phyloP scores from a whole-genome alignment of 176 grass and related monocot genomes.

The Bonia amplexicaulis region DNA sequence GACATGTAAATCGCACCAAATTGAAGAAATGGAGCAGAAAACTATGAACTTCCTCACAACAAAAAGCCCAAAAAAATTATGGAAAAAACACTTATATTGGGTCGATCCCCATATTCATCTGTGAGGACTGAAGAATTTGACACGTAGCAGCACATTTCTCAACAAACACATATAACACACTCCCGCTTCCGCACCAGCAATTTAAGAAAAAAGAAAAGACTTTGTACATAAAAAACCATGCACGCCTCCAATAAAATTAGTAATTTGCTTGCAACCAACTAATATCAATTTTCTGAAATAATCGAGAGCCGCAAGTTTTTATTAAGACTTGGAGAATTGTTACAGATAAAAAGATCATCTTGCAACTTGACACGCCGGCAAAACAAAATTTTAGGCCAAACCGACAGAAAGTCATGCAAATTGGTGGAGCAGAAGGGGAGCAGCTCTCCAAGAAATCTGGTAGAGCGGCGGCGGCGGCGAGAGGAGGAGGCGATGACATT shows the following conservation, averaged over 20 bases:
- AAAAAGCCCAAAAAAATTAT: background rate
- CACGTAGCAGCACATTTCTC: background rate
- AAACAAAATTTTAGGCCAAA: background rate
- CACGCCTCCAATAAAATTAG: background rate
- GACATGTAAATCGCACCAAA: background rate
- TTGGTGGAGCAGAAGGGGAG: background rate
- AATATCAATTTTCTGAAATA: background rate
- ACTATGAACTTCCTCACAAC: background rate
- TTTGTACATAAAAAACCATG: background rate
- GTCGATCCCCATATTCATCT: constrained; percentile 11
- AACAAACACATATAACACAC: background rate
- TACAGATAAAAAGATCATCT: background rate
- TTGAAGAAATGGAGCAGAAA: background rate
- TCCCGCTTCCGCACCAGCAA: background rate
- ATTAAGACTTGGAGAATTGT: background rate
- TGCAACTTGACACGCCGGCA: background rate
- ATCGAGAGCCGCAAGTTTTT: background rate
- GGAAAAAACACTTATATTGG: background rate
- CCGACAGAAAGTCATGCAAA: background rate
- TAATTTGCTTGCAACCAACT: background rate
- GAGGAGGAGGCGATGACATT: background rate
- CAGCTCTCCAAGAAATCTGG: background rate
- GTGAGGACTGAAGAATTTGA: background rate
- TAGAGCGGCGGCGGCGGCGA: background rate
- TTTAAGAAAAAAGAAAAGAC: background rate